Percentiles rank a stretch among this genome's conserved stretches.
phyloP scores from a whole-genome alignment of 2,329 filamentous ascomycete genomes.

The Aureobasidium sp. region DNA sequence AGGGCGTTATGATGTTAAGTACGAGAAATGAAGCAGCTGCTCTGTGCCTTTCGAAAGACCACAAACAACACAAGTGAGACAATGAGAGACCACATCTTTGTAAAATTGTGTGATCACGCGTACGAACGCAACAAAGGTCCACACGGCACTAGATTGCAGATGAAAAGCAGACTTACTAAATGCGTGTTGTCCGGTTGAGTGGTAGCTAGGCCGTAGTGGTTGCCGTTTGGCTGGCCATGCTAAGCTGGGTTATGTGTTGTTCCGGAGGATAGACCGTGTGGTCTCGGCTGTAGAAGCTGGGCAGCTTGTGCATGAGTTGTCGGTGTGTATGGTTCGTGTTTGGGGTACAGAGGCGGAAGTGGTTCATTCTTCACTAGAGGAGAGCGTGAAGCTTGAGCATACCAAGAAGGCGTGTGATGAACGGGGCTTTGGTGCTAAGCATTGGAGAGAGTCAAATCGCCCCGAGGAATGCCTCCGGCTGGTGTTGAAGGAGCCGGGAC shows the following conservation, averaged over 20 bases:
- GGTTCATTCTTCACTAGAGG: neutral
- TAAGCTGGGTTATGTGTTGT: neutral
- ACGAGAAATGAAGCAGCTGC: neutral
- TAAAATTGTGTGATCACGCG: too few relatives aligned
- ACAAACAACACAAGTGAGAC: neutral
- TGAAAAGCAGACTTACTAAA: neutral
- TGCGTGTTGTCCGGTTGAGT: neutral
- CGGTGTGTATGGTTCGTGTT: neutral
- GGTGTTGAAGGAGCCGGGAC: neutral
- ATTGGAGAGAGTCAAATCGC: neutral
- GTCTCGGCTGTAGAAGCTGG: neutral
- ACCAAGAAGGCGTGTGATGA: neutral
- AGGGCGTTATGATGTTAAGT: neutral
- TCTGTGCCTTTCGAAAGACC: neutral
- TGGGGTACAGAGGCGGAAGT: neutral
- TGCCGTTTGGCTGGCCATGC: neutral
- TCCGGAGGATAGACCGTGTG: neutral
- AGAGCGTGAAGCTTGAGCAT: neutral
- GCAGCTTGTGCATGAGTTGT: neutral
- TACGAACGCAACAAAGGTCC: neutral
- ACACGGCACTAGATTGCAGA: neutral
- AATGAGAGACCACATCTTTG: neutral
- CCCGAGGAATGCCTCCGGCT: neutral
- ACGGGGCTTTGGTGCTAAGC: neutral
- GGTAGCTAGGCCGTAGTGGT: neutral